Evolutionary conservation across 805 yeast species (phyloP).

Genomic region (Groenewaldozyma tartarivorans): DNA sequence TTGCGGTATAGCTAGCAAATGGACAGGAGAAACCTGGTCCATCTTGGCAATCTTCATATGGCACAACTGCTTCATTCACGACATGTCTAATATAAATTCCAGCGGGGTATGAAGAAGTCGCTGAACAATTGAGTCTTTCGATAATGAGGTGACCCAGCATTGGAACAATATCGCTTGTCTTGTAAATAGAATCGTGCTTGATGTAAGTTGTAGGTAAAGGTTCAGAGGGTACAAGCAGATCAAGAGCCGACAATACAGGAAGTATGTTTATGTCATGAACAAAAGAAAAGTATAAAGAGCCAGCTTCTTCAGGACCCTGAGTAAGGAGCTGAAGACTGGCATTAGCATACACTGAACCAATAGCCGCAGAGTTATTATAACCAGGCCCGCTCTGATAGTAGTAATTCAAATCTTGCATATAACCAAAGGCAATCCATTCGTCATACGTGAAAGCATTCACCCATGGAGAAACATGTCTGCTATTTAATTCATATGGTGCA

Average conservation of each 20-base stretch:
- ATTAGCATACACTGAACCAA: constrained; percentile 39
- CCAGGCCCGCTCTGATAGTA: constrained; percentile 46
- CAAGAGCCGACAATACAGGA: constrained; percentile 40
- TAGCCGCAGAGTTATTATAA: constrained; percentile 29
- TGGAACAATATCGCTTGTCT: constrained; percentile 42
- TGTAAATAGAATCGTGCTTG: constrained; percentile 29
- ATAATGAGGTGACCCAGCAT: constrained; percentile 47
- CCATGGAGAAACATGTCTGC: constrained; percentile 37
- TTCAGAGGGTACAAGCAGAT: constrained; percentile 33
- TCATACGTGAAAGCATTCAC: constrained; percentile 37
- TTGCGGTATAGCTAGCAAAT: constrained; percentile 23
- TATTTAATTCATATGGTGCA: constrained; percentile 45
- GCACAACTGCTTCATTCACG: constrained; percentile 47
- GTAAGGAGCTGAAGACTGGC: constrained; percentile 39
- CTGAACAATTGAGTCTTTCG: constrained; percentile 40
- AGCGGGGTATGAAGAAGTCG: constrained; percentile 18
- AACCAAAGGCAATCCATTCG: constrained; percentile 37
- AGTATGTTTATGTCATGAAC: constrained; percentile 50
- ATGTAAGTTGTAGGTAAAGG: constrained; percentile 32
- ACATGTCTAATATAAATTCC: constrained; percentile 37
- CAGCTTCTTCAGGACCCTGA: constrained; percentile 24
- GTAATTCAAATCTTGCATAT: constrained; percentile 33
- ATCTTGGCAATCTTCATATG: constrained; percentile 36
- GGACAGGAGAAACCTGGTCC: constrained; percentile 50
- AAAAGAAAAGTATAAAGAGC: constrained; percentile 37